phyloP scores from a whole-genome alignment of 495 filamentous ascomycete genomes.

The Tuber borchii region DNA sequence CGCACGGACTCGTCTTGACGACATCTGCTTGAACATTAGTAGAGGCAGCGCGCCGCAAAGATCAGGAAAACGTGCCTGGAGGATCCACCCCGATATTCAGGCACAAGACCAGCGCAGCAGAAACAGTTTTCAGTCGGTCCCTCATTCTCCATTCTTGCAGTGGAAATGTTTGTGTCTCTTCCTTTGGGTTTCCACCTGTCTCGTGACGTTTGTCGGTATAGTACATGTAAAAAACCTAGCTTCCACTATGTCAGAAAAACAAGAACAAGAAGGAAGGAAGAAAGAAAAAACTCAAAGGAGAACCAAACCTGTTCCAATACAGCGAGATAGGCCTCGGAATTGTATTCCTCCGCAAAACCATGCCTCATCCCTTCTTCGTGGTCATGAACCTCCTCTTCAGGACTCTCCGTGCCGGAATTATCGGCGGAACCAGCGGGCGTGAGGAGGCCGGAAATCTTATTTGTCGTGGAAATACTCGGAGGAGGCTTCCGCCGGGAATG shows the following conservation, averaged over 20 bases:
- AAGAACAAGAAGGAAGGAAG: background rate
- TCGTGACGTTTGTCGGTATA: conserved; percentile 96
- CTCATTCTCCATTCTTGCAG: conserved; percentile 95
- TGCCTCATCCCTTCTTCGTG: conserved; percentile 49
- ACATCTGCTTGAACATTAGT: conserved; percentile 27
- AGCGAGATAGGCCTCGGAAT: conserved; percentile 51
- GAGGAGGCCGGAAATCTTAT: conserved; percentile 22
- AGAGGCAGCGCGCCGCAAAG: background rate
- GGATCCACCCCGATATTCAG: conserved; percentile 97
- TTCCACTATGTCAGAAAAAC: background rate
- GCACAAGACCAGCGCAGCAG: conserved; percentile 86
- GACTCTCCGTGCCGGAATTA: conserved; percentile 34
- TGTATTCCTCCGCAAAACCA: conserved; percentile 64
- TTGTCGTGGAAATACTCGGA: conserved; percentile 31
- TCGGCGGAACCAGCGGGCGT: conserved; percentile 37
- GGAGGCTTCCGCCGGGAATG: conserved; percentile 34
- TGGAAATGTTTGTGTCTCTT: conserved; percentile 52
- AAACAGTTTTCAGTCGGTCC: conserved; percentile 92
- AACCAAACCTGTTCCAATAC: conserved; percentile 47
- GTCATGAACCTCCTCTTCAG: conserved; percentile 38
- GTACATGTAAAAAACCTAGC: conserved; percentile 95
- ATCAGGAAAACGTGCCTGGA: conserved; percentile 54
- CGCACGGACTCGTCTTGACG: conserved; percentile 84
- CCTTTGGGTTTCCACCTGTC: conserved; percentile 84
- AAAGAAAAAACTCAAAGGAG: background rate